These are phyloP conservation scores for Piromyces sp. DNA, from an alignment of 192 early-diverging fungal species.

Conservation along the genomic window DNA sequence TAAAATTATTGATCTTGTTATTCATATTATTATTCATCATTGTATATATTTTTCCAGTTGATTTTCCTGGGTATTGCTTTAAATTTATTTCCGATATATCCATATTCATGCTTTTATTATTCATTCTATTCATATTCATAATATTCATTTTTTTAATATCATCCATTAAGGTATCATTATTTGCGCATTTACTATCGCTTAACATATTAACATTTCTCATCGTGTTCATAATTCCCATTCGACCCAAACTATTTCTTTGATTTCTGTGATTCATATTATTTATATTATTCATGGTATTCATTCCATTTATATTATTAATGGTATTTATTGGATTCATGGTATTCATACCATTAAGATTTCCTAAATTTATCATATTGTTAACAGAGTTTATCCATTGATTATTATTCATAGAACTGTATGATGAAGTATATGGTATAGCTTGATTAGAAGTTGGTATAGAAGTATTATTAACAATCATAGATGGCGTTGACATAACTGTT, in stretches of 20 bases:
- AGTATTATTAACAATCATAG: background rate
- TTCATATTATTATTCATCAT: background rate
- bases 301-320: background rate
- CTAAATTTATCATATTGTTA: background rate
- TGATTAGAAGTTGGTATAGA: background rate
- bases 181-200: no score
- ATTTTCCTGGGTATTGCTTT: background rate
- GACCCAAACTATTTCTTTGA: background rate
- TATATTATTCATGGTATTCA: background rate
- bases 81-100: background rate
- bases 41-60: background rate
- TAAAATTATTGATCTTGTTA: background rate
- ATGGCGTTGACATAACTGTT: background rate
- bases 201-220: background rate
- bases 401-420: background rate
- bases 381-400: background rate
- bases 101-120: background rate
- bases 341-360: background rate
- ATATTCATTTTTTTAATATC: background rate
- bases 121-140: background rate
- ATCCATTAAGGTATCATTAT: background rate
- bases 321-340: background rate
- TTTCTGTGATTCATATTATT: background rate
- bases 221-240: background rate
- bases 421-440: background rate